Evolutionary conservation across 2,329 filamentous ascomycete genomes (phyloP).

Genomic region (Ophiocordyceps australis): DNA sequence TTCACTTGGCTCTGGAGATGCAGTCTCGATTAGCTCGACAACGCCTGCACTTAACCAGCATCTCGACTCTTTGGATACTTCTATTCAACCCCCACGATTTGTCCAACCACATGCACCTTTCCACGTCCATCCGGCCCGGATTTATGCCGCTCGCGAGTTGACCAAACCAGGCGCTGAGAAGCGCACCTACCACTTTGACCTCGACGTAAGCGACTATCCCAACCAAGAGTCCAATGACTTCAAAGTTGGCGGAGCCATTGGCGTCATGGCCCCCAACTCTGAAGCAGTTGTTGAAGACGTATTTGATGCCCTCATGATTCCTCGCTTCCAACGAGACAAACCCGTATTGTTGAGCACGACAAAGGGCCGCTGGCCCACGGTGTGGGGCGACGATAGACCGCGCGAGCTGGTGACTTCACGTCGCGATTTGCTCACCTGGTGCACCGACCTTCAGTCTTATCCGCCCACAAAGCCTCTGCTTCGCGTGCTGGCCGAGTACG

Average conservation of each 20-base stretch:
- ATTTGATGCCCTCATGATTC: constrained; percentile 65
- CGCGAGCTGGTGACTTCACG: constrained; percentile 80
- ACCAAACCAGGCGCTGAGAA: constrained; percentile 85
- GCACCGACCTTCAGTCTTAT: constrained; percentile 81
- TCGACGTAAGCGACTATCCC: constrained; percentile 91
- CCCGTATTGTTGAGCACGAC: constrained; percentile 63
- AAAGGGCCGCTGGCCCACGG: constrained; percentile 82
- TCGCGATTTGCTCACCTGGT: constrained; percentile 88
- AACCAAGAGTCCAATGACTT: constrained; percentile 74
- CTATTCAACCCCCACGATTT: constrained; percentile 63
- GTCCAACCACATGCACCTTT: constrained; percentile 92
- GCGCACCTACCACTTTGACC: constrained; percentile 91
- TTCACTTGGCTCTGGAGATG: constrained; percentile 20
- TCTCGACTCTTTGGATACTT: constrained; percentile 27
- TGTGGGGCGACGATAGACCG: constrained; percentile 83
- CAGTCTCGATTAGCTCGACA: too few relatives aligned
- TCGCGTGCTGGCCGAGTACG: constrained; percentile 71
- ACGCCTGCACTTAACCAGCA: neutral
- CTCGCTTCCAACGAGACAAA: constrained; percentile 69
- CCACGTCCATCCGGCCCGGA: constrained; percentile 75
- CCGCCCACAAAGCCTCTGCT: constrained; percentile 79
- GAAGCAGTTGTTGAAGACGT: constrained; percentile 61
- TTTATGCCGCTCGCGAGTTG: constrained; percentile 71
- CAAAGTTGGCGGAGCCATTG: constrained; percentile 90
- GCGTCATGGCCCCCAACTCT: constrained; percentile 79